Evolutionary conservation across 176 grass and related monocot genomes (phyloP).

Genomic region (Oryza glaberrima): DNA sequence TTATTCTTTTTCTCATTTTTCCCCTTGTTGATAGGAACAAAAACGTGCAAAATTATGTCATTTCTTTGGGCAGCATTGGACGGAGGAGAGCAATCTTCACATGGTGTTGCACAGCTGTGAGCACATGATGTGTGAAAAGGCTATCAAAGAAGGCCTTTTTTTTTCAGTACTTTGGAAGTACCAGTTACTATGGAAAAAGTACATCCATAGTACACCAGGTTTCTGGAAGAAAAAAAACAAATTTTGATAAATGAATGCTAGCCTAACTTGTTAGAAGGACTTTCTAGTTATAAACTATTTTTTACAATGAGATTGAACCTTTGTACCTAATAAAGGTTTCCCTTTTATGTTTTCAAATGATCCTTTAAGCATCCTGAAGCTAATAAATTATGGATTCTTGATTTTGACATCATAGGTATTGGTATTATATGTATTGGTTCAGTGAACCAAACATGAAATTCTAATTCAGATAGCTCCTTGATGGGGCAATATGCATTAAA

Average conservation of each 20-base stretch:
- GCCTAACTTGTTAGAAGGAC: background rate
- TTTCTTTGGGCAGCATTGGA: constrained; percentile 42
- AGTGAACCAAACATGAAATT: constrained; percentile 37
- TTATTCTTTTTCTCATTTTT: background rate
- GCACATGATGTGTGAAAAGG: background rate
- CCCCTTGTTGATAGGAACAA: constrained; percentile 33
- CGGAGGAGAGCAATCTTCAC: constrained; percentile 45
- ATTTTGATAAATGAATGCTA: constrained; percentile 25
- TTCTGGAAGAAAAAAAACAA: constrained; percentile 28
- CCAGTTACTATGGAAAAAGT: constrained; percentile 17
- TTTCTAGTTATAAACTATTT: background rate
- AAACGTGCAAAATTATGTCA: constrained; percentile 33
- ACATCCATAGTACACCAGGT: constrained; percentile 5
- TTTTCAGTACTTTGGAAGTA: constrained; percentile 20
- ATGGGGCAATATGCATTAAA: constrained; percentile 15
- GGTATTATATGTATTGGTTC: constrained; percentile 2
- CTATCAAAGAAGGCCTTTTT: background rate
- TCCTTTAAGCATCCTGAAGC: constrained; percentile 39
- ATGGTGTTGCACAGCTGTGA: constrained; percentile 43
- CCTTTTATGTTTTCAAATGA: constrained; percentile 18
- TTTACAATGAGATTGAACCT: constrained; percentile 27
- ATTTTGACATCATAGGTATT: constrained; percentile 25
- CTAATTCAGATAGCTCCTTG: constrained; percentile 33
- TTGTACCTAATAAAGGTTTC: constrained; percentile 51
- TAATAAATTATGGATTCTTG: constrained; percentile 32